Conservation (phyloP, 768 basidiomycete genomes). For the Ephemerocybe angulata region DNA sequence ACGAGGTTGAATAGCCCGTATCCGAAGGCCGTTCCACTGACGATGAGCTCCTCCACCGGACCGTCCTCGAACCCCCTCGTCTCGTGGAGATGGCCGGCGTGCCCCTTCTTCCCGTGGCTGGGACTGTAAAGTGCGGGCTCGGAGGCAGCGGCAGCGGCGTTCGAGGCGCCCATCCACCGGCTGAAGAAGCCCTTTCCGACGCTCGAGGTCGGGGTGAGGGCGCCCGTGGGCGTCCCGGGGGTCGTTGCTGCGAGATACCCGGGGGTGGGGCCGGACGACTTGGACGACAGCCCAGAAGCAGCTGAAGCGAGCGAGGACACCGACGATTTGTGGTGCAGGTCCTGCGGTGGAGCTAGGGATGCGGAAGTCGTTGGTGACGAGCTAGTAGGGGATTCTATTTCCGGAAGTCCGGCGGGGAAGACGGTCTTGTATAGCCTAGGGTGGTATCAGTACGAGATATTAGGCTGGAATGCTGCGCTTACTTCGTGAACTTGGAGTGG, state of each 20-base stretch:
- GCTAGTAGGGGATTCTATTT: constrained; percentile 26
- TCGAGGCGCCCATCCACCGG: constrained; percentile 26
- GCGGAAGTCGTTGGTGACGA: constrained; percentile 25
- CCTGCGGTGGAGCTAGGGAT: constrained; percentile 24
- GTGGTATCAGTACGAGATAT: not conserved
- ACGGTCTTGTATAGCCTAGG: constrained; percentile 62
- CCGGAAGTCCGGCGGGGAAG: constrained; percentile 58
- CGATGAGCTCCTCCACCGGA: constrained; percentile 65
- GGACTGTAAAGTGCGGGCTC: constrained; percentile 16
- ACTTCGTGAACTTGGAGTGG: constrained; percentile 75
- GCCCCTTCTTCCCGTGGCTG: constrained; percentile 14
- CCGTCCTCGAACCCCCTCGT: constrained; percentile 34
- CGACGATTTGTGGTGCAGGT: constrained; percentile 17
- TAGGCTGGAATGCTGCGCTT: constrained; percentile 9
- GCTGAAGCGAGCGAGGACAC: constrained; percentile 21
- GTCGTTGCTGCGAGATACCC: too few relatives aligned
- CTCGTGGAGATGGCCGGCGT: constrained; percentile 9
- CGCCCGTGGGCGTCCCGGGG: not conserved
- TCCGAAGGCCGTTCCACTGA: constrained; percentile 75
- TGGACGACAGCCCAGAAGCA: constrained; percentile 17
- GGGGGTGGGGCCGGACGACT: constrained; percentile 11
- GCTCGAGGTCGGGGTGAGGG: constrained; percentile 17
- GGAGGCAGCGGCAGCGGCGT: constrained; percentile 18
- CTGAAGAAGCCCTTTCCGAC: constrained; percentile 33
- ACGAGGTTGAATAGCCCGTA: constrained; percentile 78